Conservation (phyloP, 2,329 filamentous ascomycete genomes). For the Monosporascus ibericus region DNA sequence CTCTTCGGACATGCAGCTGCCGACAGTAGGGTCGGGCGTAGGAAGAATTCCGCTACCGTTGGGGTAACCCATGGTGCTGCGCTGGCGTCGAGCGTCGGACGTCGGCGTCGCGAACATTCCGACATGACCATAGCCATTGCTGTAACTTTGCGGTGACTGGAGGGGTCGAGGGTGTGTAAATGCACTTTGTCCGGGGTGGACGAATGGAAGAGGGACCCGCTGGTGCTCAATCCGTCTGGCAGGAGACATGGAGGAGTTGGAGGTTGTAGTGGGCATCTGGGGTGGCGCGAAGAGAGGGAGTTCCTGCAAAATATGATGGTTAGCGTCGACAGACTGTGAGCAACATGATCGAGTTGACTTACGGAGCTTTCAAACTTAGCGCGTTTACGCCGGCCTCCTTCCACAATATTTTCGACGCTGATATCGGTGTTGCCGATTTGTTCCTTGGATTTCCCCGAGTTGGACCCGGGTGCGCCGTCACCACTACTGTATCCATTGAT, state of each 20-base stretch:
- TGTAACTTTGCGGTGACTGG: constrained; percentile 78
- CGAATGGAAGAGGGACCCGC: constrained; percentile 68
- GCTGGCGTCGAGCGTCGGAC: constrained; percentile 58
- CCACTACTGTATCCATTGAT: constrained; percentile 79
- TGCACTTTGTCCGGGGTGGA: constrained; percentile 69
- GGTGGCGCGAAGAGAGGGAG: constrained; percentile 90
- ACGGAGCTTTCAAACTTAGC: constrained; percentile 97
- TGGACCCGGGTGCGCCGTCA: constrained; percentile 71
- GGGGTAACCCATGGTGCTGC: constrained; percentile 55
- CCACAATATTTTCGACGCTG: constrained; percentile 95
- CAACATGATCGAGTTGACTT: constrained; percentile 40
- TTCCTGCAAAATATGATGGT: constrained; percentile 56
- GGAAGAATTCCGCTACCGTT: constrained; percentile 62
- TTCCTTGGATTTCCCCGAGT: constrained; percentile 74
- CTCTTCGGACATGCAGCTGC: constrained; percentile 95
- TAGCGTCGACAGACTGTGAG: constrained; percentile 21
- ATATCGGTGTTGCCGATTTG: constrained; percentile 93
- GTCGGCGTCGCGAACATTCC: constrained; percentile 57
- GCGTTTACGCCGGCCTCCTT: constrained; percentile 90
- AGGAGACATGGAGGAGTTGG: constrained; percentile 94
- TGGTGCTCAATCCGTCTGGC: constrained; percentile 72
- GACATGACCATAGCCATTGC: constrained; percentile 46
- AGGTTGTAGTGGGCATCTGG: constrained; percentile 88
- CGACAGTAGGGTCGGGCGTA: constrained; percentile 94
- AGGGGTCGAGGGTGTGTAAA: constrained; percentile 73